Percentiles rank a stretch among this genome's conserved stretches.
Conservation (phyloP, 305 asterid species). For the Euphrasia arctica region DNA sequence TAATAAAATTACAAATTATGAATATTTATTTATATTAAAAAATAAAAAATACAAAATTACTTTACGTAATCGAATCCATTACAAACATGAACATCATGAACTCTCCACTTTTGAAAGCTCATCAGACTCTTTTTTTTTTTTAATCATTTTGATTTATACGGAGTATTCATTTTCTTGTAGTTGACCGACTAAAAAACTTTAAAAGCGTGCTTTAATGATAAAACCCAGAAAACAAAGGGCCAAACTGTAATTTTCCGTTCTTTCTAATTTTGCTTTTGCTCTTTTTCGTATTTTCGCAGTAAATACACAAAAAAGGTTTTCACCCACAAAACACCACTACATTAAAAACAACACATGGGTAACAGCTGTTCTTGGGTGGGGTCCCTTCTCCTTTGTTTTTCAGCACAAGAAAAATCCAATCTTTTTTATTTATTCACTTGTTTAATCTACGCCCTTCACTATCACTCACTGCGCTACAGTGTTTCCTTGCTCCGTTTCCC, state of each 20-base stretch:
- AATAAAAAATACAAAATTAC: no score
- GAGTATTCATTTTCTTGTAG: no score
- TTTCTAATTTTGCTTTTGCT: slow-evolving; percentile 1
- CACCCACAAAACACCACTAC: slow-evolving; percentile 23
- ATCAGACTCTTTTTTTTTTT: no score
- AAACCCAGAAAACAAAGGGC: background rate
- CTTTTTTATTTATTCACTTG: slow-evolving; percentile 26
- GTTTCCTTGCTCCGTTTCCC: slow-evolving; percentile 54
- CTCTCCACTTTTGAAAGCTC: no score
- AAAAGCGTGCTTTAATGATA: background rate
- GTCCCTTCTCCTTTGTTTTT: slow-evolving; percentile 46
- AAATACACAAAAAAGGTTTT: background rate
- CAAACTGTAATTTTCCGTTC: background rate
- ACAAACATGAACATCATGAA: no score
- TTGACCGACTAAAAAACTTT: no score
- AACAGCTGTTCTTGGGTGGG: slow-evolving; percentile 44
- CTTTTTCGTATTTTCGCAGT: slow-evolving; percentile 4
- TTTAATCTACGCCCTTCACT: slow-evolving; percentile 6
- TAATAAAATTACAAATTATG: no score
- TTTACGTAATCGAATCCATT: no score
- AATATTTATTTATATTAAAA: no score
- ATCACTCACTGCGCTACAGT: slow-evolving; percentile 27
- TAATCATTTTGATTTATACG: no score
- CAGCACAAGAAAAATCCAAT: slow-evolving; percentile 60
- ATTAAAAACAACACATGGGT: slow-evolving; percentile 29